Base-by-base conservation (phyloP, 129 eudicot species). In the Scalesia atractyloides region DNA sequence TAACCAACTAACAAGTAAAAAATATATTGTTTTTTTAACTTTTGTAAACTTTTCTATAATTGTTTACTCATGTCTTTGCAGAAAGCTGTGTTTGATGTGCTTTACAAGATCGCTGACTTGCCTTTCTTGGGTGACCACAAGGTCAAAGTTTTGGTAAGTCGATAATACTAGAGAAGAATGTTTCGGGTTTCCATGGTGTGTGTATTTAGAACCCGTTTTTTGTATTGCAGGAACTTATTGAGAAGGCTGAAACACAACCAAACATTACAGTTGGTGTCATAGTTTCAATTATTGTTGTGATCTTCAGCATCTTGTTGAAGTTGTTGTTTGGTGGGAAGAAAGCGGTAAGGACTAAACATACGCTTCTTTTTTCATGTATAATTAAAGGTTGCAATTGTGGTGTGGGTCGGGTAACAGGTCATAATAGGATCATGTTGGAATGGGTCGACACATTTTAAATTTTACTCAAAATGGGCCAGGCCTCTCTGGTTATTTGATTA, bases 1-100 rank as follows among this genome's bases (percentile, higher is more conserved):
- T 93, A 84, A 79, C 14, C 36, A 22, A 10, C 64, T 58, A 11
- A 58, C 9, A 0, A 4, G 24, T 9, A 58, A 58, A 7, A 19
- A 22, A 2, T 7, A 2, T 10, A 24, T 17, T 1, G 7, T 44
- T 9, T 24, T 56, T 0, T n/a, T n/a, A n/a, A n/a, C n/a, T 11
- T 44, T 39, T 9, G 3, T 2, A n/a, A 24, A 11, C 5, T 73
- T 15, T 22, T 14, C 46, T n/a, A 63, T 48, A 58, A 59, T 14
- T 46, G 19, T 39, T 67, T 12, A 17, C 26, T 49, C 64, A 3
- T 34, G 49, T 14, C 9, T 7, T 52, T 17, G 84, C 97, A 93
- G 98, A 93, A 93, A 78, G 15, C 73, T n/a, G 88, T 89, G 43
- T 89, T 93, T 81, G 98, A 91, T 69, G 56, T 83, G 48, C 96